These are phyloP conservation scores for Fusarium sp. DNA, from an alignment of 2,329 filamentous ascomycete genomes.

Conservation along the genomic window DNA sequence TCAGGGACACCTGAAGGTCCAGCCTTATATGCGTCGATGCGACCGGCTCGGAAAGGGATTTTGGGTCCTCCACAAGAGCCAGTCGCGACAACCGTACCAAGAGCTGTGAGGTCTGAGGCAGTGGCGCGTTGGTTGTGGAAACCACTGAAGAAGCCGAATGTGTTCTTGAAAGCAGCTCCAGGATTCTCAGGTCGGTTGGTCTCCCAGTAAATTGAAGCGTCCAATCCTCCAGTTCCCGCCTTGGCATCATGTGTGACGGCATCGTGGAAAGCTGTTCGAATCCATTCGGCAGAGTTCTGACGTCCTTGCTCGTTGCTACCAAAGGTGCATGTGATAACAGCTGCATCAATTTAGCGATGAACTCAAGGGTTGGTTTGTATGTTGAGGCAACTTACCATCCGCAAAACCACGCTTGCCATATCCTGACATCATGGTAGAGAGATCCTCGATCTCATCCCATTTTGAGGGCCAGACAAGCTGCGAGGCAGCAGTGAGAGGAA, in stretches of 20 bases:
- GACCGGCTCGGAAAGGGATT: slow-evolving; percentile 47
- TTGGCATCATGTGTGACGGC: slow-evolving; percentile 37
- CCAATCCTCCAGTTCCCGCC: slow-evolving; percentile 38
- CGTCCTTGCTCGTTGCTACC: slow-evolving; percentile 24
- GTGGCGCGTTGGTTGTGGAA: slow-evolving; percentile 14
- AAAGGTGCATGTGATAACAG: slow-evolving; percentile 30
- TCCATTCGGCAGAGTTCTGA: slow-evolving; percentile 44
- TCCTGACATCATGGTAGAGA: slow-evolving; percentile 14
- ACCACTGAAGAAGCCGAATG: slow-evolving; percentile 48
- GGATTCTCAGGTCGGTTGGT: slow-evolving; percentile 36
- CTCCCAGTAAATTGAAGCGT: slow-evolving; percentile 44
- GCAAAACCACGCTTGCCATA: slow-evolving; percentile 5
- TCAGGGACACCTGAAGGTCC: slow-evolving; percentile 48
- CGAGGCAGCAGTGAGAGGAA: not conserved
- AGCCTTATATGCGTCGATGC: slow-evolving; percentile 46
- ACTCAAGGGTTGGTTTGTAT: accelerated
- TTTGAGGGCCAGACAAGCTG: slow-evolving; percentile 34
- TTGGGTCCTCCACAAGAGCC: slow-evolving; percentile 52
- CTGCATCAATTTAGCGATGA: not conserved
- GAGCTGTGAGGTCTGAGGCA: slow-evolving; percentile 48
- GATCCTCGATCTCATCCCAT: slow-evolving; percentile 33
- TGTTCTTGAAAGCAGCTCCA: slow-evolving; percentile 40
- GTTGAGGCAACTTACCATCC: slow-evolving; percentile 12
- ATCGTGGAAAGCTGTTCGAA: slow-evolving; percentile 44
- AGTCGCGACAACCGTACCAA: slow-evolving; percentile 49